Evolutionary conservation across 768 basidiomycete species (phyloP).

Genomic region (Pleurotus pulmonarius): DNA sequence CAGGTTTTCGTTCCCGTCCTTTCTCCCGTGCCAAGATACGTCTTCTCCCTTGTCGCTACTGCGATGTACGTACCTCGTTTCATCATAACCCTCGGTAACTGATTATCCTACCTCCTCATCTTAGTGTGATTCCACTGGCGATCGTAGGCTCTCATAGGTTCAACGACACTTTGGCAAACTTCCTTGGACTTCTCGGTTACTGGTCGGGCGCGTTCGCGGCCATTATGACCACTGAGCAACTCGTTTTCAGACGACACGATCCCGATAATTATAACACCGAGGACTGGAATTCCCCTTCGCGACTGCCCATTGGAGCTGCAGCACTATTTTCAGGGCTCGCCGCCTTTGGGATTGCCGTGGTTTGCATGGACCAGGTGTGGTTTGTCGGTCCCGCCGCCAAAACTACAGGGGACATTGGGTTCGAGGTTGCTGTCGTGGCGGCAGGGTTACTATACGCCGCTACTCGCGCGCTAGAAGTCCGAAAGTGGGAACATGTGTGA

Average conservation of each 20-base stretch:
- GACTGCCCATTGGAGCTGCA: conserved; percentile 65
- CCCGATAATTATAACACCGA: conserved; percentile 48
- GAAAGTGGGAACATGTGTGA: conserved; percentile 12
- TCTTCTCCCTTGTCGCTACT: conserved; percentile 69
- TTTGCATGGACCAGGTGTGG: conserved; percentile 76
- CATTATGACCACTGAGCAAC: conserved; percentile 66
- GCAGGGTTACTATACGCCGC: conserved; percentile 54
- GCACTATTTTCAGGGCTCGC: conserved; percentile 51
- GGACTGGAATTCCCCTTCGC: conserved; percentile 52
- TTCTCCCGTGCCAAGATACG: conserved; percentile 64
- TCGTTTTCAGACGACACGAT: conserved; percentile 56
- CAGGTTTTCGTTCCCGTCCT: conserved; percentile 65
- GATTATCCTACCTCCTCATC: not conserved
- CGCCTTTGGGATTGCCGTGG: conserved; percentile 57
- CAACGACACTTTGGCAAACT: conserved; percentile 66
- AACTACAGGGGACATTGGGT: conserved; percentile 76
- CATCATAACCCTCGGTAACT: no score
- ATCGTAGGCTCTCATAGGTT: conserved; percentile 75
- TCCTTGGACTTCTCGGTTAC: conserved; percentile 72
- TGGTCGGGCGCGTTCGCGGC: conserved; percentile 61
- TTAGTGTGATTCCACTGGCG: conserved; percentile 66
- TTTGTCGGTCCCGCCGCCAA: conserved; percentile 71
- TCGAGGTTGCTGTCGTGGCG: conserved; percentile 63
- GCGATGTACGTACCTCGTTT: conserved; percentile 68
- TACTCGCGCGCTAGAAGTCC: conserved; percentile 48